Evolutionary conservation across 805 yeast genomes (phyloP).

Genomic region (Saturnispora dispora): DNA sequence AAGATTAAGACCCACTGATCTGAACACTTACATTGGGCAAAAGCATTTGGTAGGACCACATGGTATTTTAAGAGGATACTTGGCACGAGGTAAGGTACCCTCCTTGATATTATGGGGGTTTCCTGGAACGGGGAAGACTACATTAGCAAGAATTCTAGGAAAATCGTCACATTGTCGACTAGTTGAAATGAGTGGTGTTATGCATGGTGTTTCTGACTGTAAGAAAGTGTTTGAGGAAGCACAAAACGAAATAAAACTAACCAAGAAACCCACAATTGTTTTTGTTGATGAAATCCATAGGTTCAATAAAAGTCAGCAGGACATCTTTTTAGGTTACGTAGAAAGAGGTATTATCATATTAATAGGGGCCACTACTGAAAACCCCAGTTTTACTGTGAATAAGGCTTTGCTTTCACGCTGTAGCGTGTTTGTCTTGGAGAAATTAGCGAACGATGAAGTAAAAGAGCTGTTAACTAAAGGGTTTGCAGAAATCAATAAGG

Average conservation of each 20-base stretch:
- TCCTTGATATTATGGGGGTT: slow-evolving; percentile 92
- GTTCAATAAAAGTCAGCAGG: slow-evolving; percentile 81
- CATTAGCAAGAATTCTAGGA: slow-evolving; percentile 54
- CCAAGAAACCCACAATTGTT: slow-evolving; percentile 52
- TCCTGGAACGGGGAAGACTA: slow-evolving; percentile 93
- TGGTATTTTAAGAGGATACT: slow-evolving; percentile 60
- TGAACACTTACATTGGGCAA: slow-evolving; percentile 80
- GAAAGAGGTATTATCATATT: slow-evolving; percentile 76
- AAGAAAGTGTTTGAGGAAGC: slow-evolving; percentile 51
- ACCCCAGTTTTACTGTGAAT: slow-evolving; percentile 75
- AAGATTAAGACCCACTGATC: slow-evolving; percentile 62
- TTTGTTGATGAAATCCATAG: slow-evolving; percentile 93
- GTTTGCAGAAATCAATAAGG: slow-evolving; percentile 45
- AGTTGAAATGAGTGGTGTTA: slow-evolving; percentile 80
- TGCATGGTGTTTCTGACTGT: slow-evolving; percentile 57
- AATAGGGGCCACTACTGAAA: slow-evolving; percentile 97
- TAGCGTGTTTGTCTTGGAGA: slow-evolving; percentile 61
- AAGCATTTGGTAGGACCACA: slow-evolving; percentile 56
- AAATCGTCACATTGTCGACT: slow-evolving; percentile 45
- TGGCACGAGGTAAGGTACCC: slow-evolving; percentile 59
- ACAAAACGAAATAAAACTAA: slow-evolving; percentile 33
- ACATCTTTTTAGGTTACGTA: slow-evolving; percentile 70
- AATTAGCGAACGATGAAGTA: slow-evolving; percentile 43
- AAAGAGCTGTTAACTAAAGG: slow-evolving; percentile 48
- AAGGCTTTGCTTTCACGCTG: slow-evolving; percentile 81